These are phyloP conservation scores for Ogataea zsoltii DNA, from an alignment of 805 yeast genomes.

Conservation along the genomic window DNA sequence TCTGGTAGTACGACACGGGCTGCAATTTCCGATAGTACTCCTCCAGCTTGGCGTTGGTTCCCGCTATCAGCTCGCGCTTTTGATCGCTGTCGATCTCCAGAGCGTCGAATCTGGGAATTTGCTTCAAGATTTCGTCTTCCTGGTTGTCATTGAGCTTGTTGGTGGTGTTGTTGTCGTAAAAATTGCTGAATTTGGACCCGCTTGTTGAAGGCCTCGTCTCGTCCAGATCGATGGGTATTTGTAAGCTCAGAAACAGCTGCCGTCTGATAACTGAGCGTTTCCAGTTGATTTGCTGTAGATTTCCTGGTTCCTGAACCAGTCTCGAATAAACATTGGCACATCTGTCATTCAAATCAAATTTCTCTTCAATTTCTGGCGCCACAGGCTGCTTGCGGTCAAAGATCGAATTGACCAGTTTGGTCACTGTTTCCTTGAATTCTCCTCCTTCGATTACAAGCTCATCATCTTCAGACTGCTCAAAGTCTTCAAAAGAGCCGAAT, in stretches of 20 bases:
- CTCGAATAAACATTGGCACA: conserved; percentile 25
- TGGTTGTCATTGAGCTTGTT: conserved; percentile 8
- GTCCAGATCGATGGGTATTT: conserved; percentile 73
- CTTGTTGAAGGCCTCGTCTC: conserved; percentile 38
- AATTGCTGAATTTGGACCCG: conserved; percentile 9
- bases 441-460: conserved; percentile 8
- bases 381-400: conserved; percentile 1
- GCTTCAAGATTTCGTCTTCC: conserved; percentile 19
- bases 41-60: conserved; percentile 28
- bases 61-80: conserved; percentile 24
- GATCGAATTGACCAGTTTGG: conserved; percentile 13
- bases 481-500: conserved; percentile 24
- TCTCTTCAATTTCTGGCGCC: background rate
- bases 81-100: conserved; percentile 35
- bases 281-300: conserved; percentile 67
- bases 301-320: conserved; percentile 38
- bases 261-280: conserved; percentile 63
- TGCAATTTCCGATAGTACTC: conserved; percentile 23
- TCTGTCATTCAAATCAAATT: conserved; percentile 25
- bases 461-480: conserved; percentile 15
- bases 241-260: conserved; percentile 61
- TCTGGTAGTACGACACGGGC: conserved; percentile 27
- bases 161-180: conserved; percentile 15
- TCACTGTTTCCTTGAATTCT: conserved; percentile 3
- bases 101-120: conserved; percentile 36